Evolutionary conservation across 2,329 filamentous ascomycete species (phyloP), one percentile per base, ranked within the genome.

Genomic region (Alternaria sp.): DNA sequence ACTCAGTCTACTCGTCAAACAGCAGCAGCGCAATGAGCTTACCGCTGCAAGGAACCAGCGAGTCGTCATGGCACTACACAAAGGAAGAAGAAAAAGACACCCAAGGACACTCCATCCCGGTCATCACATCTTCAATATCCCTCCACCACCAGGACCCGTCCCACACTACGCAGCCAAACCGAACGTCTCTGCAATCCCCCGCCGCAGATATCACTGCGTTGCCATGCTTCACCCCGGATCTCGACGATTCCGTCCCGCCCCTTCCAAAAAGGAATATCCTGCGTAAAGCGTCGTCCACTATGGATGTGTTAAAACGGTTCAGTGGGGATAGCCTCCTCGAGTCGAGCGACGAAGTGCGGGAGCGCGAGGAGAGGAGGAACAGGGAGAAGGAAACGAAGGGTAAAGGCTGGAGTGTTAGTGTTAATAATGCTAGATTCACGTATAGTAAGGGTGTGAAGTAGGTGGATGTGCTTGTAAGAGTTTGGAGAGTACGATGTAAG

Each of bases 401-500:
- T 61, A 66, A 64, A 62, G 72, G 69, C 42, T 74, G 72, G 72
- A 73, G 61, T 53, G 60, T 73, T 40, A 70, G 72, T 37, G 63
- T 66, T 13, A 60, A 55, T 11, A 31, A 67, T 26, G 56, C 58
- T 11, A 28, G 65, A 34, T 62, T 75, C 54, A 62, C 58, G 7
- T 55, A 61, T 37, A 56, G 65, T 9, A 68, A 66, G 52, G 71
- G 70, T n/a, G 60, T 73, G 8, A 70, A 59, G 57, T 72, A 74
- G 62, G 71, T 71, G 40, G 66, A 69, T 40, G 74, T 40, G 56
- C 11, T 28, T 41, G 5, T 11, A 14, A 29, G 13, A 11, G 11
- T 17, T 17, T 42, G 28, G 14, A 21, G 37, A 23, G 3, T 23
- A 40, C 23, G 37, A 21, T 23, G 37, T n/a, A 21, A 21, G n/a